phyloP scores from a whole-genome alignment of 805 yeast genomes.

The Kluyveromyces wickerhamii region DNA sequence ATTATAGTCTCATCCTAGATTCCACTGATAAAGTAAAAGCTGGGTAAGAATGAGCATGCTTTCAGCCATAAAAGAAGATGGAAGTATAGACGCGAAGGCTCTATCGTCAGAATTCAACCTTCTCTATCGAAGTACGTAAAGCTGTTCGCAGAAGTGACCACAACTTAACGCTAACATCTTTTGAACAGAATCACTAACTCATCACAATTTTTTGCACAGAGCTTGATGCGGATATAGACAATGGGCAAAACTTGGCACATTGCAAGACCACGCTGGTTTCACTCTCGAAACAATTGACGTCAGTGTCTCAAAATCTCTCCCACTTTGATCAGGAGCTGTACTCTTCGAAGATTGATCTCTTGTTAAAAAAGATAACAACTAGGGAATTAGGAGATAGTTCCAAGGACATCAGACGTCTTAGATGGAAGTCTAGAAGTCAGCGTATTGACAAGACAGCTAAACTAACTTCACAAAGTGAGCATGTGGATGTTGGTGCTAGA shows the following conservation, averaged over 20 bases:
- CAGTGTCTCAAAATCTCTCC: conserved; percentile 11
- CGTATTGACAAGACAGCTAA: background rate
- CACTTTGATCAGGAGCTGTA: conserved; percentile 15
- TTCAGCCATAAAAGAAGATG: background rate
- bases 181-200: too few relatives aligned
- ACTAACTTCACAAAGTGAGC: background rate
- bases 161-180: too few relatives aligned
- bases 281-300: conserved; percentile 10
- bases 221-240: conserved; percentile 5
- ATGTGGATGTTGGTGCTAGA: background rate
- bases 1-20: too few relatives aligned
- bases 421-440: conserved; percentile 2
- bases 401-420: background rate
- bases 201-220: conserved; percentile 2
- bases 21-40: too few relatives aligned
- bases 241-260: conserved; percentile 2
- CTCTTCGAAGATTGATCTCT: conserved; percentile 10
- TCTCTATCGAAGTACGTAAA: conserved; percentile 1
- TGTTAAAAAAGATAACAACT: conserved; percentile 12
- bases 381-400: too few relatives aligned
- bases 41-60: conserved; percentile 2
- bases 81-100: background rate
- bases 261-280: conserved; percentile 10
- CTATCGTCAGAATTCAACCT: background rate
- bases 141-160: background rate